Evolutionary conservation across 176 grass and related monocot species (phyloP), one percentile per base, ranked within the genome.

Genomic region (Avena sativa): DNA sequence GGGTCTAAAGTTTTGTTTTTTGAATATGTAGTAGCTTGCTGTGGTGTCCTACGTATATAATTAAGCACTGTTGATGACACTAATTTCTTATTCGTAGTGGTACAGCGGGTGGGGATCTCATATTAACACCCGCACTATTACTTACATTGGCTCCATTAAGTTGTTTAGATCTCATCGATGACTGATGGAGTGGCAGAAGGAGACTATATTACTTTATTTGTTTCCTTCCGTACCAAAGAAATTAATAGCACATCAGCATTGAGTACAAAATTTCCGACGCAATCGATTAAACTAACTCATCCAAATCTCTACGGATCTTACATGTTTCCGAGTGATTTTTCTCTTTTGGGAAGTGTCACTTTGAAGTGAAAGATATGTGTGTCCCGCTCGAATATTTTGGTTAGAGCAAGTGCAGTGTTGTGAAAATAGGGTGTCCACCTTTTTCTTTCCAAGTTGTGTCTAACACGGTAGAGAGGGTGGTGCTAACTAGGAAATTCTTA

Each of bases 131-230:
- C 5, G 16, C 16, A 58, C 5, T 43, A 17, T 57, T 12, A 52
- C 19, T 57, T 12, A 52, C 19, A 12, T 20, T 79, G 53, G 76
- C 76, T 79, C 55, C 55, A 79, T 28, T 56, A 30, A 78, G 40
- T 59, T 59, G 15, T 14, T 30, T 59, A 40, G 30, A 57, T 58
- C 5, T 43, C 40, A 43, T 43, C 4, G 40, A 43, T 43, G 40
- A 5, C 2, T 38, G 28, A 34, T 19, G 10, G 19, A 59, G 32
- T 21, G 10, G 23, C 51, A 78, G 55, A 59, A n/a, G 20, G 36
- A 60, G 20, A 79, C 3, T 23, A 38, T 36, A 14, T 1, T 55
- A 79, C 56, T 60, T 76, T 52, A 38, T n/a, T 11, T 78, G 20
- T 5, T 57, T 8, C 16, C 1, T 57, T 57, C 6, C 51, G 16